phyloP scores from a whole-genome alignment of 139 green algal species.

The Pseudopediastrum boryanum region DNA sequence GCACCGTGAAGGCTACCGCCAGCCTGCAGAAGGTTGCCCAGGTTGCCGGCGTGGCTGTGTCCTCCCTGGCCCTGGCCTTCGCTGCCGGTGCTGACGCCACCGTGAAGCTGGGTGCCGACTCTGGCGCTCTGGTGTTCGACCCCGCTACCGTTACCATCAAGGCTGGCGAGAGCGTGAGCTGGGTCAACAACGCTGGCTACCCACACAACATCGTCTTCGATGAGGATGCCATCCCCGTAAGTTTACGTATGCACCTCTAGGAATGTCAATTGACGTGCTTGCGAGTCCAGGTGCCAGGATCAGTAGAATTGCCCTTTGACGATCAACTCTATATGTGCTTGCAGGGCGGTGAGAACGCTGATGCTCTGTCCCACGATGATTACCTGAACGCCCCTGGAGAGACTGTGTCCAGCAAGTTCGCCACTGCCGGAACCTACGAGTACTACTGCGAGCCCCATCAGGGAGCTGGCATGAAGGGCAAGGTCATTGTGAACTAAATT shows the following conservation, averaged over 20 bases:
- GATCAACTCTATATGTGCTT: no score
- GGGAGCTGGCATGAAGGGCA: constrained; percentile 90
- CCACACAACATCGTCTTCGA: constrained; percentile 96
- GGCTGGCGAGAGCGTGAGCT: constrained; percentile 85
- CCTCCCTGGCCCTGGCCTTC: constrained; percentile 75
- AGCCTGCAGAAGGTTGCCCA: constrained; percentile 43
- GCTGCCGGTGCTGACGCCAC: constrained; percentile 67
- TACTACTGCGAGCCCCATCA: constrained; percentile 98
- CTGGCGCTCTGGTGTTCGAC: constrained; percentile 67
- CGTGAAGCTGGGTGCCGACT: constrained; percentile 86
- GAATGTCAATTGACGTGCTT: no score
- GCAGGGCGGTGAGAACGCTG: constrained; percentile 83
- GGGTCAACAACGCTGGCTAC: constrained; percentile 83
- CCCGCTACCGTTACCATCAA: constrained; percentile 67
- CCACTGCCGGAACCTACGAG: constrained; percentile 76
- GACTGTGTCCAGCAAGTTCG: constrained; percentile 76
- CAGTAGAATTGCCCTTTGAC: no score
- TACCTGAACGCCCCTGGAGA: constrained; percentile 92
- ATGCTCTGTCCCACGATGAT: constrained; percentile 87
- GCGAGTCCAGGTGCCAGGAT: no score
- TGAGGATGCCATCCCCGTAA: constrained; percentile 88
- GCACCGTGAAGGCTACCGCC: constrained; percentile 41
- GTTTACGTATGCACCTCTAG: no score
- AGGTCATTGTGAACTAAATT: constrained; percentile 31
- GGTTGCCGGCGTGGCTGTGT: constrained; percentile 64